Evolutionary conservation across 768 basidiomycete species (phyloP), one percentile per base, ranked within the genome.

Genomic region (Trametes cinnabarina): DNA sequence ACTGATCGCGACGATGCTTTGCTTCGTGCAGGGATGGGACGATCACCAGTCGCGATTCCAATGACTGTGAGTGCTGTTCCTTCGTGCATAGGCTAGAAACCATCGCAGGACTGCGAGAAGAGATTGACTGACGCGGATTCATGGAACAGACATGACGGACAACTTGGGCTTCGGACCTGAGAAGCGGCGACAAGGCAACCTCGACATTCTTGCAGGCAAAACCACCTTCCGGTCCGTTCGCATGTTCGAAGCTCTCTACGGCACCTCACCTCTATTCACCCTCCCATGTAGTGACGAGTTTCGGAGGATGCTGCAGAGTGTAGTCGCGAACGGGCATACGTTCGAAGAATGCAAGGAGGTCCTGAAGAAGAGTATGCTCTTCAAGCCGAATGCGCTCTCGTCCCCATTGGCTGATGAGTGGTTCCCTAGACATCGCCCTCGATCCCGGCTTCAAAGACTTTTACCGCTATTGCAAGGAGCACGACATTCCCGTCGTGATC

Each of bases 371-470:
- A 87, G 92, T 94, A 58, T 53, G 84, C 71, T 35, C 46, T 49
- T 20, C 17, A 7, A n/a, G n/a, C n/a, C 11, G 22, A 17, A 48
- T 10, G 20, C 26, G 42, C 23, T 51, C n/a, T n/a, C n/a, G n/a
- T n/a, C n/a, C n/a, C n/a, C n/a, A n/a, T n/a, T n/a, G n/a, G n/a
- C n/a, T n/a, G n/a, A n/a, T n/a, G n/a, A n/a, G n/a, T n/a, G n/a
- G n/a, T n/a, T n/a, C n/a, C 48, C 14, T 58, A 94, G 92, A 92
- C 68, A 93, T 96, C 74, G 80, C 80, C 57, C 81, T 96, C 40
- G 94, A 98, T 73, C 73, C 83, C 1, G 94, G 94, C 17, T 99
- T 99, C 79, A 87, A 86, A 68, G 80, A 83, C 2, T 98, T 98
- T 73, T 87, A 89, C 72, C 73, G 77, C 17, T 98, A 88, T 85